Percentiles rank a stretch among this genome's conserved stretches.
Conservation (phyloP, 176 grass and related monocot species). For the Cenchrus fungigraminus region DNA sequence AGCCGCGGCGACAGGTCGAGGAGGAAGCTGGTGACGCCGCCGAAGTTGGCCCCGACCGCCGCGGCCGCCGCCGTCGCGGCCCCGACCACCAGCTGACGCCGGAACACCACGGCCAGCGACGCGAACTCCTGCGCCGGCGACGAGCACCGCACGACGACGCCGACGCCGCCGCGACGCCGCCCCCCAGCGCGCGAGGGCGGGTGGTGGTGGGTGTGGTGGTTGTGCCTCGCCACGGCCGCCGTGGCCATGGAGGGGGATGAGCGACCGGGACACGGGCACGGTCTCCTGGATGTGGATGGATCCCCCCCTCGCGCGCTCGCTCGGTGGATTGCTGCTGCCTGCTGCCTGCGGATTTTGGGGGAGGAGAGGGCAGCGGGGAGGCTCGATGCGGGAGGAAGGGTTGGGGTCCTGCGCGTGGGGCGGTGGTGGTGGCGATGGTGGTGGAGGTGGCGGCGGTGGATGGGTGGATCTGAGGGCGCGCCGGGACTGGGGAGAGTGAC, state of each 20-base stretch:
- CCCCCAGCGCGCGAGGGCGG: neutral
- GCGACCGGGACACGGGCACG: neutral
- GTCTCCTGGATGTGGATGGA: too few species aligned
- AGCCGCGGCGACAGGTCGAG: conserved; percentile 81
- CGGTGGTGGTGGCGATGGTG: too few species aligned
- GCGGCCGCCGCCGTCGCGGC: conserved; percentile 52
- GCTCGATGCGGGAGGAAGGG: too few species aligned
- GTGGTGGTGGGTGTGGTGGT: neutral
- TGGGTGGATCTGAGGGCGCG: too few species aligned
- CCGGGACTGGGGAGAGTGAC: too few species aligned
- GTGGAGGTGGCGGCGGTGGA: too few species aligned
- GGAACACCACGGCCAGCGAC: conserved; percentile 70
- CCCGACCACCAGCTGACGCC: conserved; percentile 68
- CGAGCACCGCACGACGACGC: conserved; percentile 26
- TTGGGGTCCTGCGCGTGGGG: too few species aligned
- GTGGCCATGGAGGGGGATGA: conserved; percentile 34
- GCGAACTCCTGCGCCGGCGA: conserved; percentile 70
- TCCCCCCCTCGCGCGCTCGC: neutral
- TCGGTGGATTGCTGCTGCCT: neutral
- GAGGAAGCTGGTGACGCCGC: conserved; percentile 85
- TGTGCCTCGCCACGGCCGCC: conserved; percentile 32
- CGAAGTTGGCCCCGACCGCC: conserved; percentile 84
- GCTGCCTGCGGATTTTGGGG: too few species aligned
- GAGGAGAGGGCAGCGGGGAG: too few species aligned
- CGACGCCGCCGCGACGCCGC: neutral